Evolutionary conservation across 2,329 filamentous ascomycete genomes (phyloP).

Genomic region (Onygenales sp.): DNA sequence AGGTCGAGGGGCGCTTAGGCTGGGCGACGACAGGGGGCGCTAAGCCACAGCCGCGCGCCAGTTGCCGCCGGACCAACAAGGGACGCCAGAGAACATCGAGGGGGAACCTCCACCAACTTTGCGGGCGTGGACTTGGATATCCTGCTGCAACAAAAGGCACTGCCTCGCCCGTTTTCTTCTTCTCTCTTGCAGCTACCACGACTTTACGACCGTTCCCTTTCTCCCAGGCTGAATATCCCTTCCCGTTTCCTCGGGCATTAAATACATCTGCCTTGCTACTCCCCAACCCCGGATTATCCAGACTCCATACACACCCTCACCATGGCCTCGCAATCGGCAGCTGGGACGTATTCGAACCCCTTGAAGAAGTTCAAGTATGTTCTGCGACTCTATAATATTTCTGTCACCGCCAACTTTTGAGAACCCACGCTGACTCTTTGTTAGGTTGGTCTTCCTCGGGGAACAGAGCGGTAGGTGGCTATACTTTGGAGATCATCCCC

Average conservation of each 20-base stretch:
- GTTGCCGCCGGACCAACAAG: no score
- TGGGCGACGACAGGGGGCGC: not conserved
- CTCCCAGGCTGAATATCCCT: not conserved
- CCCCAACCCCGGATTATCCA: not conserved
- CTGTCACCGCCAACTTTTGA: not conserved
- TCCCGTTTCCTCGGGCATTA: not conserved
- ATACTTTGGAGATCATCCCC: conserved; percentile 5
- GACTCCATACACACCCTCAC: not conserved
- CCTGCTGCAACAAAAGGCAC: not conserved
- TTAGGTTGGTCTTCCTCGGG: conserved; percentile 88
- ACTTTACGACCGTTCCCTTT: conserved; percentile 3
- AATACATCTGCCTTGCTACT: conserved; percentile 1
- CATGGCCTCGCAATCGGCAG: conserved; percentile 67
- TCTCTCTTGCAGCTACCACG: not conserved
- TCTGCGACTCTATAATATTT: not conserved
- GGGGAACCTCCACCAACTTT: no score
- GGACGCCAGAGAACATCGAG: no score
- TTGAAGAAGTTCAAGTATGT: conserved; percentile 99
- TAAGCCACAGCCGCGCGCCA: not conserved
- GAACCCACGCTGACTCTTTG: not conserved
- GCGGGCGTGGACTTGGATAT: not conserved
- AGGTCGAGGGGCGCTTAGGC: no score
- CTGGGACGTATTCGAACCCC: conserved; percentile 93
- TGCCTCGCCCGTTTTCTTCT: not conserved
- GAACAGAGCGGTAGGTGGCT: conserved; percentile 81